phyloP scores from a whole-genome alignment of 352 stramenopile species.

The Phytophthora meadii region DNA sequence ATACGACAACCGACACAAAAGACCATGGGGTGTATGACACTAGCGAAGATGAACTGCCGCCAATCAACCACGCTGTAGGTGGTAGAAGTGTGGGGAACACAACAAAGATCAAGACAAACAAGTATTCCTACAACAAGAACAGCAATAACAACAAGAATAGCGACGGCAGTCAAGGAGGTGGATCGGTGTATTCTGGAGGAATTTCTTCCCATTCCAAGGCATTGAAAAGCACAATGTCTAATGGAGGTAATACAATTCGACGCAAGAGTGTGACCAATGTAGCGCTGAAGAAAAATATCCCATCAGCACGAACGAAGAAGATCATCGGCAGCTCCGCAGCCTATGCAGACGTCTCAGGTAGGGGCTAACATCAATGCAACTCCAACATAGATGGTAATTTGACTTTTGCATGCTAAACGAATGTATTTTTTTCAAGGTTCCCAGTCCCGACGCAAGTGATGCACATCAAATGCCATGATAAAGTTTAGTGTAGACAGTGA shows the following conservation, averaged over 20 bases:
- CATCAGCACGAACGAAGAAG: slow-evolving; percentile 36
- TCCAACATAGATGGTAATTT: slow-evolving; percentile 22
- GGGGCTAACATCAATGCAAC: slow-evolving; percentile 24
- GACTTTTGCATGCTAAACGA: slow-evolving; percentile 4
- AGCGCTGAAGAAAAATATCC: slow-evolving; percentile 33
- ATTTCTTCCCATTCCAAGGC: slow-evolving; percentile 33
- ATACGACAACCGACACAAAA: slow-evolving; percentile 29
- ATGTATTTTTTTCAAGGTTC: slow-evolving; percentile 14
- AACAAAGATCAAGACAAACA: slow-evolving; percentile 34
- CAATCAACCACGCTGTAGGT: slow-evolving; percentile 45
- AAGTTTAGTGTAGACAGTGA: too few species aligned
- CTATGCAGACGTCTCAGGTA: slow-evolving; percentile 38
- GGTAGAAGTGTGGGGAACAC: slow-evolving; percentile 12
- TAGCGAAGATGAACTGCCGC: slow-evolving; percentile 57
- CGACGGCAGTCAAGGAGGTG: slow-evolving; percentile 21
- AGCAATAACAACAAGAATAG: slow-evolving; percentile 37
- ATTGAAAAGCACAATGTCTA: slow-evolving; percentile 28
- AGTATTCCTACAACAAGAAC: slow-evolving; percentile 39
- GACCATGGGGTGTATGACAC: slow-evolving; percentile 35
- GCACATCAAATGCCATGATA: background rate
- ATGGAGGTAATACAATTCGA: slow-evolving; percentile 42
- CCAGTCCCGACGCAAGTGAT: slow-evolving; percentile 39
- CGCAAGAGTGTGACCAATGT: slow-evolving; percentile 34
- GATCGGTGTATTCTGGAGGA: slow-evolving; percentile 24
- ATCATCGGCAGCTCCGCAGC: slow-evolving; percentile 29